Evolutionary conservation across 495 filamentous ascomycete species (phyloP), one percentile per base, ranked within the genome.

Genomic region (Tuber borchii): DNA sequence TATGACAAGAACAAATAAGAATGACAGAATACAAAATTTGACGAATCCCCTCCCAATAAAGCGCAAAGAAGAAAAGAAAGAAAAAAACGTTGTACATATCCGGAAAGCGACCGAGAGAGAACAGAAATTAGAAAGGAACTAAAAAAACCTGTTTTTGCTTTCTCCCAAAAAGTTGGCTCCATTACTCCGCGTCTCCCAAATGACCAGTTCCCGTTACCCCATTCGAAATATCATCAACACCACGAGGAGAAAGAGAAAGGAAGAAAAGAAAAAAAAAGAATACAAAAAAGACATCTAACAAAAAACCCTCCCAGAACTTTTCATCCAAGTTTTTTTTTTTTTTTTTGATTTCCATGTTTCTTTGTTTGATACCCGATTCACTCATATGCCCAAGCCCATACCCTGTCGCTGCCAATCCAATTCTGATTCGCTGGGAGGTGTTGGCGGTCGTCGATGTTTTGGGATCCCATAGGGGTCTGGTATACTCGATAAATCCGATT

Each of bases 351-450:
- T n/a, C n/a, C n/a, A n/a, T n/a, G 5, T 65, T 46, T 44, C 71
- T 16, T 37, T 51, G 76, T 77, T 74, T 34, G 51, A 46, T 42
- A 51, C 26, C 51, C 43, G n/a, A 8, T n/a, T n/a, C 42, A 34
- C n/a, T 80, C 65, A 80, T 77, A 80, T 82, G 40, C 78, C 75
- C 73, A 83, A 61, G 22, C 80, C 81, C 81, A 82, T 83, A 31
- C 75, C 70, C 48, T 75, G 73, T 45, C 76, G 78, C 56, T 80
- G 74, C 75, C 78, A 73, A 70, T 81, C 73, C 56, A 78, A 56
- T 72, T 83, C 81, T 5, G 78, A 70, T 77, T 83, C 81, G 51
- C 81, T 83, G 71, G 81, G 81, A 70, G 81, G 81, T 71, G 81
- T 83, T 43, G 81, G 81, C 20, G 81, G 81, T 7, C 81, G 77